phyloP scores from a whole-genome alignment of 2,329 filamentous ascomycete genomes.

The Colletotrichum plurivorum region DNA sequence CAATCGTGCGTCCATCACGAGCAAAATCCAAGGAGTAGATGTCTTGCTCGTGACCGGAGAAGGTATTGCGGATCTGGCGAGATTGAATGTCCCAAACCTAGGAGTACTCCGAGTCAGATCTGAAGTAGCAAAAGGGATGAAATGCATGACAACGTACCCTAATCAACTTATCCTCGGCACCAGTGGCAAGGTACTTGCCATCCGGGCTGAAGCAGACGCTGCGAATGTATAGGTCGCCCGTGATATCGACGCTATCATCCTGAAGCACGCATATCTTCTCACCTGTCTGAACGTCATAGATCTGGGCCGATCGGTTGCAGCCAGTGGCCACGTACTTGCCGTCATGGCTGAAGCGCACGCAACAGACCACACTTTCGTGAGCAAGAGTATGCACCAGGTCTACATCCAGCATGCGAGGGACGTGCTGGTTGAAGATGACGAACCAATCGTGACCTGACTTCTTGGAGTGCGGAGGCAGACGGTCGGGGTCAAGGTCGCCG shows the following conservation, averaged over 20 bases:
- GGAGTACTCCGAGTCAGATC: constrained; percentile 37
- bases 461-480: constrained; percentile 88
- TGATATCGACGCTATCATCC: constrained; percentile 88
- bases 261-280: constrained; percentile 91
- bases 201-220: constrained; percentile 99
- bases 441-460: constrained; percentile 95
- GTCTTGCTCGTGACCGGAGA: constrained; percentile 97
- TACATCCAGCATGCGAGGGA: constrained; percentile 91
- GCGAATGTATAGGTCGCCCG: constrained; percentile 94
- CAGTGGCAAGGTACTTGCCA: constrained; percentile 92
- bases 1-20: constrained; percentile 92
- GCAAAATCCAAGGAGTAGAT: constrained; percentile 98
- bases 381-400: constrained; percentile 93
- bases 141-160: constrained; percentile 71
- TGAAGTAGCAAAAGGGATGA: not conserved
- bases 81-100: constrained; percentile 95
- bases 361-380: constrained; percentile 98
- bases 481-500: constrained; percentile 88
- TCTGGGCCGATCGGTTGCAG: constrained; percentile 99
- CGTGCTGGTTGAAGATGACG: constrained; percentile 93
- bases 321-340: constrained; percentile 97
- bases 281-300: constrained; percentile 92
- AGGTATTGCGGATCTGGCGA: constrained; percentile 89
- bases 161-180: constrained; percentile 97
- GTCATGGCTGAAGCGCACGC: constrained; percentile 95